Evolutionary conservation across 257 asterid species (phyloP), one percentile per base, ranked within the genome.

Genomic region (Salvia miltiorrhiza): DNA sequence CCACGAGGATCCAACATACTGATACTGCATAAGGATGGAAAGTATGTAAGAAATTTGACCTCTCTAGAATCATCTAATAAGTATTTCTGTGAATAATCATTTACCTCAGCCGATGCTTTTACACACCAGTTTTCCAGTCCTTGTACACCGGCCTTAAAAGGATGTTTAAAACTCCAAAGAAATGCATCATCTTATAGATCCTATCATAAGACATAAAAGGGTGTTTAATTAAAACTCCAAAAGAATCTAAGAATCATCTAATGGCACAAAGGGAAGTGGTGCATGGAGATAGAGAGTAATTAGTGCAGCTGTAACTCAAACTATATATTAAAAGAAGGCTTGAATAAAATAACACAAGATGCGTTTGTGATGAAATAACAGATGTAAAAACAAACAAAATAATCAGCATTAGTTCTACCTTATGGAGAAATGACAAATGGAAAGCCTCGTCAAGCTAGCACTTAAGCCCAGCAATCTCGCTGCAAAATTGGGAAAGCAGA

Each of bases 391-490:
- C 41, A 58, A 19, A 59, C n/a, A n/a, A n/a, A n/a, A 21, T 14
- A 1, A n/a, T 35, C 14, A 65, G 33, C 44, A 49, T 10, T 19
- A 19, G 33, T 7, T 35, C 19, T 20, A 32, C 99, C 99, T 85
- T 56, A 93, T 88, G 13, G 97, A 90, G 77, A 93, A 93, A 78
- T 90, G 96, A 65, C 99, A 90, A 53, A 93, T 80, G 47, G 96
- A 84, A 60, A 93, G 94, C 85, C 81, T 90, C 4, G 92, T 93
- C 81, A 93, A n/a, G n/a, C n/a, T n/a, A 82, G 78, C 90, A 58
- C 73, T 82, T 84, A 26, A 90, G 90, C 59, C 86, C 93, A 21
- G 89, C 78, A 67, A 93, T 79, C 73, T 85, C 95, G 49, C 86
- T n/a, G 83, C 81, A 93, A 77, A 78, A 87, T 24, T 1, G 89